Evolutionary conservation across 805 yeast genomes (phyloP).

Genomic region (Candida multigemmis): DNA sequence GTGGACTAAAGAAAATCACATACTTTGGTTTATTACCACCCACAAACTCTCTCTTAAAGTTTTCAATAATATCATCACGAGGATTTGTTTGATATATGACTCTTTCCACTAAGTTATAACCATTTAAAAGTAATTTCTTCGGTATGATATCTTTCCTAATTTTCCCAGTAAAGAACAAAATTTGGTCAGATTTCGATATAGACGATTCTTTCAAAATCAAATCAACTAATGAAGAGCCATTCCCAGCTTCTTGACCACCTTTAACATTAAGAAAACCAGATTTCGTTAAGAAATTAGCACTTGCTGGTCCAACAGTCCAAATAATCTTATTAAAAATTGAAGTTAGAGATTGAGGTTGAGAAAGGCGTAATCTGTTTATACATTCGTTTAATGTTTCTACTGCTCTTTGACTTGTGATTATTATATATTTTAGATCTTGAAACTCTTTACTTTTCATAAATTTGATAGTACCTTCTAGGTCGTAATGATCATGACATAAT

Average conservation of each 20-base stretch:
- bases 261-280: constrained; percentile 61
- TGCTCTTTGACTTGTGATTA: constrained; percentile 87
- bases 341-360: too few relatives aligned
- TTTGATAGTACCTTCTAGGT: constrained; percentile 33
- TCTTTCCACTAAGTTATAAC: constrained; percentile 43
- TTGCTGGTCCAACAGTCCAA: constrained; percentile 91
- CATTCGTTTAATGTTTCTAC: constrained; percentile 59
- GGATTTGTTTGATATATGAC: constrained; percentile 61
- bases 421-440: constrained; percentile 23
- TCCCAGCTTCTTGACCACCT: constrained; percentile 76
- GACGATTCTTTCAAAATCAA: constrained; percentile 34
- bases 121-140: constrained; percentile 34
- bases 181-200: constrained; percentile 19
- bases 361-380: too few relatives aligned
- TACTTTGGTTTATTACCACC: constrained; percentile 30
- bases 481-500: constrained; percentile 52
- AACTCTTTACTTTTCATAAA: constrained; percentile 38
- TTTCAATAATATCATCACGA: constrained; percentile 34
- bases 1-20: constrained; percentile 88
- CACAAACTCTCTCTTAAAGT: constrained; percentile 14
- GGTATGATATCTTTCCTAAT: constrained; percentile 79
- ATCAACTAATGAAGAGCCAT: constrained; percentile 64
- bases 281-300: constrained; percentile 45
- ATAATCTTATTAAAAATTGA: constrained; percentile 42
- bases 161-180: constrained; percentile 80